Percentiles rank a stretch among this genome's conserved stretches.
Evolutionary conservation across 106 monocot species (phyloP).

Genomic region (Dendrobium officinale): DNA sequence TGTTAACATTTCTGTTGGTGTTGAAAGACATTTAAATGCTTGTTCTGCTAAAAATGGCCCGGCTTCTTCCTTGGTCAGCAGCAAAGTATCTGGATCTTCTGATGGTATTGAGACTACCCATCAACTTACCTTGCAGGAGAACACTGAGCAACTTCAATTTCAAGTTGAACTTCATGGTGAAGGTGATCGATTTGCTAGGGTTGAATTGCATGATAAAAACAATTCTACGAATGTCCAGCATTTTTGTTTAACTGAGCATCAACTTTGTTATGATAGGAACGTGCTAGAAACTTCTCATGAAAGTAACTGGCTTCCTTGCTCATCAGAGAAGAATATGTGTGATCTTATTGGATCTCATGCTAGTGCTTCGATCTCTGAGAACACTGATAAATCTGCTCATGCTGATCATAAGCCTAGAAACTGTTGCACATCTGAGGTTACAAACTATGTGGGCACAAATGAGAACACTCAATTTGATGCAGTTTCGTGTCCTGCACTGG

Average conservation of each 20-base stretch:
- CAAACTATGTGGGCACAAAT: background rate
- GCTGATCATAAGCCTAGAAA: background rate
- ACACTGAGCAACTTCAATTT: background rate
- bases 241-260: background rate
- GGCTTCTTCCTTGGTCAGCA: background rate
- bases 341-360: background rate
- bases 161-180: background rate
- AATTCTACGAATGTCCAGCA: background rate
- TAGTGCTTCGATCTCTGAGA: background rate
- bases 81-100: background rate
- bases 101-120: background rate
- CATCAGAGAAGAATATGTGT: background rate
- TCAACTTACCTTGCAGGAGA: background rate
- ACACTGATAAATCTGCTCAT: constrained; percentile 6
- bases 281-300: background rate
- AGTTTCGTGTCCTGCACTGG: background rate
- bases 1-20: background rate
- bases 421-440: background rate
- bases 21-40: background rate
- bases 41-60: background rate
- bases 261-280: background rate
- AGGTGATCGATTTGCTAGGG: background rate
- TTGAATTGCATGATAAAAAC: background rate
- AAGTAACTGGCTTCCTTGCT: background rate
- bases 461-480: constrained; percentile 1